These are phyloP conservation scores for Euryodendron excelsum DNA, from an alignment of 148 eudicot species.

Conservation along the genomic window DNA sequence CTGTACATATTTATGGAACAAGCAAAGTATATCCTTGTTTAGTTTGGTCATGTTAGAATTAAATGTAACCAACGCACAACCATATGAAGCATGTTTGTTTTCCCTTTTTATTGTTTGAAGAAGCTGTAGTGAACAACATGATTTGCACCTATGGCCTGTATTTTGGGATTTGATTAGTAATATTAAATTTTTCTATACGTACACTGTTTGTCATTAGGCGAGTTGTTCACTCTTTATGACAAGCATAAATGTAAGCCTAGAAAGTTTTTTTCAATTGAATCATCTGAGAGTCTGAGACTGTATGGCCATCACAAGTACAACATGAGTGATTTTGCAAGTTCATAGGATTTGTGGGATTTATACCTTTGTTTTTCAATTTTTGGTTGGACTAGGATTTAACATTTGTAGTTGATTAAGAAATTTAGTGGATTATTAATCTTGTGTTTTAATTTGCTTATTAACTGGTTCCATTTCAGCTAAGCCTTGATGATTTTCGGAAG, in stretches of 20 bases:
- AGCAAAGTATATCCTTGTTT: no score
- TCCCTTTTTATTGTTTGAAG: no score
- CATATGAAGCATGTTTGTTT: no score
- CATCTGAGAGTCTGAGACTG: no score
- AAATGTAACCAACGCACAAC: no score
- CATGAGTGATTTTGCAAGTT: no score
- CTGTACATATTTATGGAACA: background rate
- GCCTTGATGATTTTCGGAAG: conserved; percentile 66
- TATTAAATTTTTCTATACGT: no score
- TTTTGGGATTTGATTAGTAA: background rate
- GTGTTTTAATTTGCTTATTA: background rate
- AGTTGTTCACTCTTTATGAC: no score
- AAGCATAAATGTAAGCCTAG: no score
- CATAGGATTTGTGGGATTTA: background rate
- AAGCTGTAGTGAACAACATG: background rate
- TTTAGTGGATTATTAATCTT: background rate
- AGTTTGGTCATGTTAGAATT: no score
- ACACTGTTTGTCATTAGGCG: no score
- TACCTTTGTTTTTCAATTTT: background rate
- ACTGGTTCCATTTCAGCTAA: conserved; percentile 48
- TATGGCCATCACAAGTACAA: background rate
- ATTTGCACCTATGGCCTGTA: background rate
- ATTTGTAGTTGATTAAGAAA: background rate
- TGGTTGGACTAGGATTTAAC: background rate
- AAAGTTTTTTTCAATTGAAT: no score